Percentiles rank a stretch among this genome's conserved stretches.
Conservation (phyloP, 345 rosid species). For the Xanthoceras sorbifolium region DNA sequence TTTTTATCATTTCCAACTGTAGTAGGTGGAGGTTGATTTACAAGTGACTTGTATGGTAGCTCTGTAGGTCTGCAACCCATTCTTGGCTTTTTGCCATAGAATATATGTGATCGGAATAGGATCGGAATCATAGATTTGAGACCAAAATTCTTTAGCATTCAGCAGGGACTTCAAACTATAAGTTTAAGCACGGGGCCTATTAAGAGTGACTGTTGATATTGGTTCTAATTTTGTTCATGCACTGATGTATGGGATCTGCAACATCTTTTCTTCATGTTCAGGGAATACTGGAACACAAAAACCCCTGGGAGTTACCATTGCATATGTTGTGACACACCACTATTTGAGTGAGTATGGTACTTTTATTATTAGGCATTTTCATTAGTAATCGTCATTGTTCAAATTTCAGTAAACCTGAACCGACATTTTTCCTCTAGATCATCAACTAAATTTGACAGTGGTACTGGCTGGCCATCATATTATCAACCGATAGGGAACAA, state of each 20-base stretch:
- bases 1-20: not conserved
- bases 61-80: not conserved
- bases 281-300: conserved; percentile 87
- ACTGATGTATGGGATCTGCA: not conserved
- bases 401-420: not conserved
- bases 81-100: not conserved
- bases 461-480: conserved; percentile 98
- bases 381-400: not conserved
- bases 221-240: not conserved
- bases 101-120: not conserved
- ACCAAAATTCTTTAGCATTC: not conserved
- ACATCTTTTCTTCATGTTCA: conserved; percentile 24
- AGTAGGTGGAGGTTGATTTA: not conserved
- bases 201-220: not conserved
- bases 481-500: conserved; percentile 70
- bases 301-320: conserved; percentile 84
- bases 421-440: conserved; percentile 49
- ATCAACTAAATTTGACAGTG: conserved; percentile 90
- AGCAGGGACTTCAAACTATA: not conserved
- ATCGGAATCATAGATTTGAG: not conserved
- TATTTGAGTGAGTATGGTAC: conserved; percentile 62
- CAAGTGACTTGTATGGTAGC: not conserved
- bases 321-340: conserved; percentile 76
- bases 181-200: not conserved
- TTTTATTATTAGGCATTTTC: not conserved